Conservation (phyloP, 2,329 filamentous ascomycete genomes). For the Colletotrichum chrysophilum region DNA sequence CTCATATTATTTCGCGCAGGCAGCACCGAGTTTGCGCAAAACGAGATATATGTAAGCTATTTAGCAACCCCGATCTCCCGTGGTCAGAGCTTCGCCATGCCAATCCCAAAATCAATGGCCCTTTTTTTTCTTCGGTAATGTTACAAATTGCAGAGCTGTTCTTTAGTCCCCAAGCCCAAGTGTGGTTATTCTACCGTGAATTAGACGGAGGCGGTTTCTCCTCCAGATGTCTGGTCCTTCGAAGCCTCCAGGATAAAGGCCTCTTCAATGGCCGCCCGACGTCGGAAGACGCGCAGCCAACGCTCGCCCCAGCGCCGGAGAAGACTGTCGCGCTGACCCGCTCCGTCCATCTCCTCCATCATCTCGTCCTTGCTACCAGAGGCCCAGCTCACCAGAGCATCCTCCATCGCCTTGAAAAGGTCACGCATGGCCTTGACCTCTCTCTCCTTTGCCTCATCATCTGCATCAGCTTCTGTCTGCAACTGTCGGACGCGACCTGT, state of each 20-base stretch:
- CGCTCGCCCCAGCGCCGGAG: slow-evolving; percentile 82
- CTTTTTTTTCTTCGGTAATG: not conserved
- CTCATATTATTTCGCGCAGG: too few species aligned
- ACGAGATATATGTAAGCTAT: not conserved
- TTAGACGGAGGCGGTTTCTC: not conserved
- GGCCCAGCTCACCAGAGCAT: slow-evolving; percentile 76
- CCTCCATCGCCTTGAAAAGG: slow-evolving; percentile 82
- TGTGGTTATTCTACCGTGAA: not conserved
- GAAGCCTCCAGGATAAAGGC: slow-evolving; percentile 53
- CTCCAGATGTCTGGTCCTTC: slow-evolving; percentile 20
- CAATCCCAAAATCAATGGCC: not conserved
- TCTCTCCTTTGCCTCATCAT: slow-evolving; percentile 69
- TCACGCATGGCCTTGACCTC: slow-evolving; percentile 79
- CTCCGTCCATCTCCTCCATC: slow-evolving; percentile 71
- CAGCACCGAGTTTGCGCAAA: not conserved
- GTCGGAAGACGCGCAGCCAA: slow-evolving; percentile 85
- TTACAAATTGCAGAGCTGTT: not conserved
- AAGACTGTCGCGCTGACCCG: slow-evolving; percentile 64
- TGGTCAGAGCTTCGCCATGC: not conserved
- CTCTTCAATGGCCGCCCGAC: slow-evolving; percentile 87
- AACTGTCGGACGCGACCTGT: slow-evolving; percentile 86
- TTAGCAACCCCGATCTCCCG: not conserved
- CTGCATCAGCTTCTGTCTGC: slow-evolving; percentile 52
- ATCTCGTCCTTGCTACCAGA: slow-evolving; percentile 75
- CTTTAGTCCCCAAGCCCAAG: not conserved